These are phyloP conservation scores for Artemisia tridentata DNA, from an alignment of 129 eudicot species.

Conservation along the genomic window DNA sequence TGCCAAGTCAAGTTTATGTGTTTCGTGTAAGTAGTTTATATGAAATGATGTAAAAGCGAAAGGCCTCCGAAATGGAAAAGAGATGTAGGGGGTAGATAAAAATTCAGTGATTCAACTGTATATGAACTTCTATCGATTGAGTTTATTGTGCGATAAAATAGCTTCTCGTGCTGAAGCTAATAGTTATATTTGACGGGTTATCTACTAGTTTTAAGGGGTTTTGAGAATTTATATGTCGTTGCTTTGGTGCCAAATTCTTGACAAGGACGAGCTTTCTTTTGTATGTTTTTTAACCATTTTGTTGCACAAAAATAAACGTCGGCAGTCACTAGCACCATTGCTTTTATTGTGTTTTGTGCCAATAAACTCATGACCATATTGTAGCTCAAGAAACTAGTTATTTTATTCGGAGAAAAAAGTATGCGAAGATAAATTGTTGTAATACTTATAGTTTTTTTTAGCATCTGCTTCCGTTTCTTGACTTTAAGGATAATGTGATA, in stretches of 20 bases:
- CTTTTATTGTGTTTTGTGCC: neutral
- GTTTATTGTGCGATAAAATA: neutral
- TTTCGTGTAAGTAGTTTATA: neutral
- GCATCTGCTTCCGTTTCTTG: conserved; percentile 10
- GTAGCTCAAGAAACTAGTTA: too few species aligned
- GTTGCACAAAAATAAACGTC: neutral
- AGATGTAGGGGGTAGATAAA: too few species aligned
- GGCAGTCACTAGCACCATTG: neutral
- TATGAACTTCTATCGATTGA: too few species aligned
- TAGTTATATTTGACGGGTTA: neutral
- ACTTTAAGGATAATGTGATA: neutral
- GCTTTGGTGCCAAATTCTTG: neutral
- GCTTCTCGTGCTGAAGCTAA: conserved; percentile 5
- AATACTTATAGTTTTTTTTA: too few species aligned
- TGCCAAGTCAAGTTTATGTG: neutral
- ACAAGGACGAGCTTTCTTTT: neutral
- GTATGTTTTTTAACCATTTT: neutral
- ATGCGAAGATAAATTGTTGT: neutral
- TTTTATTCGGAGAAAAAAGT: neutral
- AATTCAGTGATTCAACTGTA: too few species aligned
- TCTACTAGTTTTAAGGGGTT: too few species aligned
- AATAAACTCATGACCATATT: neutral
- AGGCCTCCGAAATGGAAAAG: neutral
- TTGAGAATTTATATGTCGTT: neutral
- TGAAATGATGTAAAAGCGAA: neutral